Evolutionary conservation across 495 filamentous ascomycete species (phyloP), one percentile per base, ranked within the genome.

Genomic region (Talaromyces stipitatus): DNA sequence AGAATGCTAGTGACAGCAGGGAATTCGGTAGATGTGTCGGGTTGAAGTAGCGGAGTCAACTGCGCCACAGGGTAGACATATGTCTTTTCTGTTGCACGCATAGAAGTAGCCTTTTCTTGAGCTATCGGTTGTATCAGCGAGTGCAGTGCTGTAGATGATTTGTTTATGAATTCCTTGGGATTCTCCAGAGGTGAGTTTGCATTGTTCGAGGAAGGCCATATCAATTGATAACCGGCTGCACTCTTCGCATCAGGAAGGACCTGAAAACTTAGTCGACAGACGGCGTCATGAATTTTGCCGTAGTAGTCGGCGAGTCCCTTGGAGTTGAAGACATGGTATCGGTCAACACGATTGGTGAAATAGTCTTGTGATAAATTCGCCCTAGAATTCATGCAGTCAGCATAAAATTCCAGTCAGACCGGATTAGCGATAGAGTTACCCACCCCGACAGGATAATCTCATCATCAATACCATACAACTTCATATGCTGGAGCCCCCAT

Each of bases 401-500:
- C 45, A 64, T 58, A 24, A 30, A 41, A 14, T 24, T 23, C 32
- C 6, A 24, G 2, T 2, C 7, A 54, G 1, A n/a, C n/a, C 45
- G 6, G 30, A n/a, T 23, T 14, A 3, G 11, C 7, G 26, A 54
- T 22, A 22, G 12, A n/a, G 14, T 22, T 54, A 45, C 76, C 33
- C 78, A 89, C 84, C 94, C 94, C 2, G 91, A 95, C 26, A 99
- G 79, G 32, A 99, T 94, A 50, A 99, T 85, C 69, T 97, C 92
- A 64, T 97, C 91, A 59, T 99, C 94, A 41, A 96, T 72, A 0
- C 95, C 94, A 62, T 99, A 99, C 0, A 99, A 79, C 78, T 99
- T 99, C 90, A 99, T 99, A 66, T 99, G 94, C 66, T 99, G 94
- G 43, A 99, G 72, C 12, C 94, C 94, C 92, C 94, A 99, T 32